Evolutionary conservation across 768 basidiomycete genomes (phyloP), one percentile per base, ranked within the genome.

Genomic region (Boletus coccyginus): DNA sequence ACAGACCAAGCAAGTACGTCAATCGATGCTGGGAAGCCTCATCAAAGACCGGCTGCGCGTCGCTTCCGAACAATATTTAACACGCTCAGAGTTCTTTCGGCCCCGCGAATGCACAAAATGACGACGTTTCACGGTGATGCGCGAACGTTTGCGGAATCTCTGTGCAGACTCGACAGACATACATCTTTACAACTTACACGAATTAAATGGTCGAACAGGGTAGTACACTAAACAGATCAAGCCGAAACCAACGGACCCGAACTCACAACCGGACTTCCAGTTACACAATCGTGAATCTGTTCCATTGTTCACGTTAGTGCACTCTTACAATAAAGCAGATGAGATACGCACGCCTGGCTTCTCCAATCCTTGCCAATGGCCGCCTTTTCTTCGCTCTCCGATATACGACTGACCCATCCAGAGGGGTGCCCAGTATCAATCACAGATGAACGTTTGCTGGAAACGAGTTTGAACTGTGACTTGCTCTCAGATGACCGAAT

Each of bases 391-490:
- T 76, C 74, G 33, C 76, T 62, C 32, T 71, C 70, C 16, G 68
- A 58, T 63, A 67, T 76, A 72, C 85, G 82, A 63, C 85, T 86
- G 19, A 88, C 82, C 85, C 88, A 91, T 6, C 90, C 87, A 9
- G 81, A 71, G 9, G 89, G 85, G 55, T 87, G 81, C 0, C 90
- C 87, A 40, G 77, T 74, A 21, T 81, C 73, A 39, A 95, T 70
- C 42, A 95, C 69, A 42, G 86, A 88, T 46, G 90, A 75, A 31
- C 86, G 78, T 74, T 88, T 88, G 57, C 85, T 80, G 16, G 77
- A 75, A 7, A 94, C 87, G 36, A 96, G 81, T 74, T 91, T 90
- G 79, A 96, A 94, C 60, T 90, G 86, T 9, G 85, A 84, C 58
- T 74, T 75, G 57, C 72, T 72, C 71, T 80, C 80, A 31, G 73